Base-by-base conservation (phyloP, 2,329 filamentous ascomycete genomes). In the Fusarium kyushuense region DNA sequence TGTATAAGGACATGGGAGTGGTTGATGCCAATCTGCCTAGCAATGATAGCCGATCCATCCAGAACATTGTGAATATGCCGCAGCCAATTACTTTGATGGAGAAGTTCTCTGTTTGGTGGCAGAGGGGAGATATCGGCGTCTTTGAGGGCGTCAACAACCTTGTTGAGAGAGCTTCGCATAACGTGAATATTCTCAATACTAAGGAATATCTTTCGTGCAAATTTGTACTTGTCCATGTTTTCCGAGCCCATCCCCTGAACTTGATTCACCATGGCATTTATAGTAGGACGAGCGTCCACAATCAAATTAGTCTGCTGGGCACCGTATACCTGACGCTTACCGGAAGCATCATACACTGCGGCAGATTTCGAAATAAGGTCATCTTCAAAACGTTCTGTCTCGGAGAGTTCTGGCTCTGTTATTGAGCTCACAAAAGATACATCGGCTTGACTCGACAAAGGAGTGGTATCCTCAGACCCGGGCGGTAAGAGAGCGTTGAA, bases 161-260 rank as follows among this genome's bases (percentile, higher is more conserved):
- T 95, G 72, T 91, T 90, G 33, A 99, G 84, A 3, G 95, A 98
- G 65, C 92, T 91, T 58, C 96, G 88, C 96, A 99, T 99, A 65
- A 97, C 94, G 76, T 99, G 96, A 63, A 99, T 98, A 77, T 99
- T 99, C 78, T 96, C 95, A 74, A 99, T 99, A 66, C 93, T 96
- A 57, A 99, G 86, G 76, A 96, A 99, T 30, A 91, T 91, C 79
- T 97, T 97, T 61, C 90, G 91, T 17, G 94, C 93, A 74, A 94
- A 95, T 65, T 91, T 93, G 81, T 99, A 99, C 79, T 97, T 92
- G 69, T 97, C 93, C 92, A 98, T 97, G 74, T 97, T 97, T 79
- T 99, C 96, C 1, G 95, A 97, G 3, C 96, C 96, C 77, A 94
- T 89, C 9, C 96, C 96, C 67, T 95, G 90, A 6, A 94, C 92